These are phyloP conservation scores for Calonectria ilicicola DNA, from an alignment of 2,329 filamentous ascomycete genomes.

Conservation along the genomic window DNA sequence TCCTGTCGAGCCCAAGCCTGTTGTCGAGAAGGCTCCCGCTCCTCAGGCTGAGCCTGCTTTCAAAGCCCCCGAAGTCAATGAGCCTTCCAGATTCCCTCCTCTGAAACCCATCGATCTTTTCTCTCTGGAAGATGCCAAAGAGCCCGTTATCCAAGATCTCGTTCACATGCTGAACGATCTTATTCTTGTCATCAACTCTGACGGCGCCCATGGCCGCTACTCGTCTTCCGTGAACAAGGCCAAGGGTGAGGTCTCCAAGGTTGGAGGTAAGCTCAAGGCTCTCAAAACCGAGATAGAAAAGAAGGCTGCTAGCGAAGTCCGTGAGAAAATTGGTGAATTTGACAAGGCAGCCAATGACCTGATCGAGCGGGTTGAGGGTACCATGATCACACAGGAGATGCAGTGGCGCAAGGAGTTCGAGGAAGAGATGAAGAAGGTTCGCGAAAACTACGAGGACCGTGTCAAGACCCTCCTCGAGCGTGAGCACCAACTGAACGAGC, in stretches of 20 bases:
- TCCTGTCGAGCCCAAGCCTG: slow-evolving; percentile 35
- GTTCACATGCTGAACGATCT: slow-evolving; percentile 97
- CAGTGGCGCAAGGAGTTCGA: slow-evolving; percentile 90
- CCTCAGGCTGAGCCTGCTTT: slow-evolving; percentile 49
- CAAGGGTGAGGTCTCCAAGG: slow-evolving; percentile 82
- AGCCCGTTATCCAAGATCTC: slow-evolving; percentile 91
- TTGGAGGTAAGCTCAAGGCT: slow-evolving; percentile 81
- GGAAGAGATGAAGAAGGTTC: slow-evolving; percentile 84
- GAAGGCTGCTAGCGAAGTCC: slow-evolving; percentile 80
- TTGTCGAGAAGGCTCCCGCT: slow-evolving; percentile 48
- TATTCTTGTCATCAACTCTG: slow-evolving; percentile 91
- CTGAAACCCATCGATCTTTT: slow-evolving; percentile 82
- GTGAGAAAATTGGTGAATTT: slow-evolving; percentile 80
- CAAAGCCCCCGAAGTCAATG: slow-evolving; percentile 72
- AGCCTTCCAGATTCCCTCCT: slow-evolving; percentile 73
- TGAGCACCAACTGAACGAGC: slow-evolving; percentile 83
- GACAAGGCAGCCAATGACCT: slow-evolving; percentile 89
- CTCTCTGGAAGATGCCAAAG: slow-evolving; percentile 78
- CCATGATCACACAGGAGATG: slow-evolving; percentile 83
- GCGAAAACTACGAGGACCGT: slow-evolving; percentile 82
- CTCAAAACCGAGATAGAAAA: slow-evolving; percentile 78
- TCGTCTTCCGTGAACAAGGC: slow-evolving; percentile 84
- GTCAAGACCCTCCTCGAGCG: slow-evolving; percentile 83
- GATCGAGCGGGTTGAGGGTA: slow-evolving; percentile 86
- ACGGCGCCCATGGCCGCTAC: slow-evolving; percentile 83